Base-by-base conservation (phyloP, 768 basidiomycete species). In the Leccinum subgranulosum region DNA sequence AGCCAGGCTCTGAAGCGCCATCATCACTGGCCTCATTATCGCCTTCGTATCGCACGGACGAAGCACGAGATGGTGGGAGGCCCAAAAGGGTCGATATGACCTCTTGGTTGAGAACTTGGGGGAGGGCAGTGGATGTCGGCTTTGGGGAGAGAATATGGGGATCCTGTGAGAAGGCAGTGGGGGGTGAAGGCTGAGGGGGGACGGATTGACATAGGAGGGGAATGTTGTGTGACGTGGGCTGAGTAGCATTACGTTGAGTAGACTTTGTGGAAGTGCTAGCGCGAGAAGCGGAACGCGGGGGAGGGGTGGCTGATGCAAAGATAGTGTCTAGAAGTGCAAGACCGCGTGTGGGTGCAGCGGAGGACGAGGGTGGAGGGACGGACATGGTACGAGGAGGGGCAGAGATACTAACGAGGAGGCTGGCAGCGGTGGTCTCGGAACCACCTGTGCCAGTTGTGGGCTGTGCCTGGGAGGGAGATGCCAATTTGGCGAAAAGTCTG, bases 81-180 rank as follows among this genome's bases (percentile, higher is more conserved):
- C 88, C 87, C 3, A 89, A 76, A 9, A 91, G 77, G 3, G 80
- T 76, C 2, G 82, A 82, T 36, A 89, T 83, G 39, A 90, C 88
- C 54, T 88, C 83, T 66, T 87, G 84, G 52, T 83, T 85, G 47
- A 91, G 80, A 19, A 90, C 79, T 66, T 89, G 87, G 0, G 87
- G 87, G 6, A 77, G 74, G 11, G 80, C 64, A 3, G 75, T 77
- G 1, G 76, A 75, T 3, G 81, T 81, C 1, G 84, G 83, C 55
- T 82, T 78, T 7, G 83, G 84, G n/a, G 83, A 81, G 53, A 81
- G 75, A 34, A 85, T 83, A 7, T 76, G 69, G 4, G 65, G 70
- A 34, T 66, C 60, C 28, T 75, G 71, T 2, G 60, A 70, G 48
- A 67, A 55, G 28, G 63, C 55, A 39, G 65, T 61, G 31, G 61